Base-by-base conservation (phyloP, 345 rosid genomes). In the Eucalyptus regnans region DNA sequence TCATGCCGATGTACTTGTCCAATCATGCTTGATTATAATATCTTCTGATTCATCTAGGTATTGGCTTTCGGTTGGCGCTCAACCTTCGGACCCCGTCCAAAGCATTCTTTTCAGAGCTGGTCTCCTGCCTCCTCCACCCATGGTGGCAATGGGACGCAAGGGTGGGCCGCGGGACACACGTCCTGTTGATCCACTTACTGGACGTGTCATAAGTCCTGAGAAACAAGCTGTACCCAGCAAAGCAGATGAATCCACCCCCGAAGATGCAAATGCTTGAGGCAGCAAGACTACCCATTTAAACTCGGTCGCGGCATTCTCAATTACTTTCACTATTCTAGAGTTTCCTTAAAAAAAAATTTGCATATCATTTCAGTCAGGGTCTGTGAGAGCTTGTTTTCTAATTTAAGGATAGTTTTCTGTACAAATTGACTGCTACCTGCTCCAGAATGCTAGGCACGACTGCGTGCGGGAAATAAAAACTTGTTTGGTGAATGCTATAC, bases 11-110 rank as follows among this genome's bases (percentile, higher is more conserved):
- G 46, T 37, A 76, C 83, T 31, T 87, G 52, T 60, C 1, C 41
- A 0, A 14, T 87, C 33, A 20, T 64, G 88, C 52, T 41, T 50
- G 15, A 22, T 27, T 58, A 54, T 12, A 25, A 54, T 41, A 50
- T 43, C 48, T 3, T 88, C 50, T 33, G 27, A 33, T 37, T 51
- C 50, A 50, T 44, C 60, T n/a, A 98, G 98, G 93, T 98, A 98
- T 89, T 98, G 99, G 99, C 90, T 97, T 87, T 97, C 99, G 20
- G 99, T 98, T 76, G 99, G 99, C 90, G 99, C 99, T 86, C 98
- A 96, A 93, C 94, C 99, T 89, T 97, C 98, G 43, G 96, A 97
- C 22, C 99, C 97, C 2, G 96, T 96, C 88, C 95, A 96, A 68
- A 95, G 92, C 68, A 93, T 96, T 85, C 96, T 97, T 50, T 97